These are phyloP conservation scores for Clonostachys rhizophaga DNA, from an alignment of 2,329 filamentous ascomycete genomes.

Conservation along the genomic window DNA sequence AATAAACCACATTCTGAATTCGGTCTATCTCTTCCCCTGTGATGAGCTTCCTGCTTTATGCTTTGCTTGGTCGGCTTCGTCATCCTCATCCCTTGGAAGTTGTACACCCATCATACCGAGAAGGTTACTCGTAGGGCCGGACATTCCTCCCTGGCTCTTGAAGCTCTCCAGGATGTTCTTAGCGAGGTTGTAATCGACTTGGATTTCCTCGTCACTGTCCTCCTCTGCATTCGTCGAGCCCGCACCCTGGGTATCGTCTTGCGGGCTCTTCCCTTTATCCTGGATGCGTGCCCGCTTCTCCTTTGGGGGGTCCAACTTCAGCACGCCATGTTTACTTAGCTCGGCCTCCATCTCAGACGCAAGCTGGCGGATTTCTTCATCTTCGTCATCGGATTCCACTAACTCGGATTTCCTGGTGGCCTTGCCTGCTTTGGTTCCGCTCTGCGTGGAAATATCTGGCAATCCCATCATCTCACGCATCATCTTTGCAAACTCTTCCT, in stretches of 20 bases:
- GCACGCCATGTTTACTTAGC: slow-evolving; percentile 62
- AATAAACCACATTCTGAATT: too few species aligned
- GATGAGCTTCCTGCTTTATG: not conserved
- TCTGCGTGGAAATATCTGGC: slow-evolving; percentile 7
- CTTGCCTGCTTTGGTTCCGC: not conserved
- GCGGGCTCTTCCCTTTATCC: slow-evolving; percentile 4
- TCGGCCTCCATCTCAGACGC: slow-evolving; percentile 70
- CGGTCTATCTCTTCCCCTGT: not conserved
- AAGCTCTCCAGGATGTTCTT: slow-evolving; percentile 91
- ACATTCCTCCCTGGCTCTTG: slow-evolving; percentile 80
- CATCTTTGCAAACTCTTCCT: slow-evolving; percentile 78
- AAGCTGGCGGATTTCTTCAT: slow-evolving; percentile 59
- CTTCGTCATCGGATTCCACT: slow-evolving; percentile 33
- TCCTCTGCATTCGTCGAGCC: slow-evolving; percentile 40
- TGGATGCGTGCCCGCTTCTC: slow-evolving; percentile 21
- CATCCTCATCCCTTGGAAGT: slow-evolving; percentile 74
- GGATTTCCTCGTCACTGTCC: slow-evolving; percentile 53
- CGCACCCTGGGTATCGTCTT: slow-evolving; percentile 7
- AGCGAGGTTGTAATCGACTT: slow-evolving; percentile 82
- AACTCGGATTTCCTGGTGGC: not conserved
- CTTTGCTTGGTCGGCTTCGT: slow-evolving; percentile 22
- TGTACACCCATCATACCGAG: slow-evolving; percentile 80
- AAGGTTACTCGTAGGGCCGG: slow-evolving; percentile 84
- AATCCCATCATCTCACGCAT: slow-evolving; percentile 91
- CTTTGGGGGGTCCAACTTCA: slow-evolving; percentile 43